A percentile compares a stretch with the other conserved stretches of the same genome.
Evolutionary conservation across 2,329 filamentous ascomycete species (phyloP).

Genomic region (Cadophora malorum): DNA sequence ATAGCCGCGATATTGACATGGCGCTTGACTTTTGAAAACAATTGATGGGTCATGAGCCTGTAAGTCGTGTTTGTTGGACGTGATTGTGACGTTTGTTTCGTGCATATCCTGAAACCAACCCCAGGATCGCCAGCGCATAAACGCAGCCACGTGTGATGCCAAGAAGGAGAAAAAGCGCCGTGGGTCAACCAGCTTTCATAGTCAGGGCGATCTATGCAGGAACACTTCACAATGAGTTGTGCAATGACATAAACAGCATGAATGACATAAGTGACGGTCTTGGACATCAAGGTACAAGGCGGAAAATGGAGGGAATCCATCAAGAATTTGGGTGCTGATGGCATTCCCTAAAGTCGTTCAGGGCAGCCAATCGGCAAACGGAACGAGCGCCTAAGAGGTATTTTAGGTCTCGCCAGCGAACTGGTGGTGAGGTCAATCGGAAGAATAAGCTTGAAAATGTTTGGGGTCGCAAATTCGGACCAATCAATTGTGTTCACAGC

Average conservation of each 20-base stretch:
- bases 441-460: neutral
- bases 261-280: neutral
- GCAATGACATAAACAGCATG: neutral
- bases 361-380: neutral
- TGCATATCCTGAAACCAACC: constrained; percentile 16
- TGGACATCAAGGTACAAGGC: neutral
- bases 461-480: neutral
- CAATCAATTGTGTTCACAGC: neutral
- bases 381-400: neutral
- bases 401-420: neutral
- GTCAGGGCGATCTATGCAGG: neutral
- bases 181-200: neutral
- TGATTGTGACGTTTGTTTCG: constrained; percentile 17
- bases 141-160: constrained; percentile 1
- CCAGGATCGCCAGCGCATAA: constrained; percentile 16
- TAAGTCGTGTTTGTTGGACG: constrained; percentile 6
- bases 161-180: neutral
- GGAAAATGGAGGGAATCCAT: too few relatives aligned
- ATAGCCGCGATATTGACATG: constrained; percentile 2
- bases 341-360: neutral
- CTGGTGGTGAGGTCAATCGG: neutral
- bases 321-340: neutral
- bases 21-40: neutral
- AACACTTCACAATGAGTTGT: neutral
- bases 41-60: neutral